Percentiles rank a stretch among this genome's conserved stretches.
phyloP scores from a whole-genome alignment of 371 early-diverging fungal species.

The Actinomucor elegans region DNA sequence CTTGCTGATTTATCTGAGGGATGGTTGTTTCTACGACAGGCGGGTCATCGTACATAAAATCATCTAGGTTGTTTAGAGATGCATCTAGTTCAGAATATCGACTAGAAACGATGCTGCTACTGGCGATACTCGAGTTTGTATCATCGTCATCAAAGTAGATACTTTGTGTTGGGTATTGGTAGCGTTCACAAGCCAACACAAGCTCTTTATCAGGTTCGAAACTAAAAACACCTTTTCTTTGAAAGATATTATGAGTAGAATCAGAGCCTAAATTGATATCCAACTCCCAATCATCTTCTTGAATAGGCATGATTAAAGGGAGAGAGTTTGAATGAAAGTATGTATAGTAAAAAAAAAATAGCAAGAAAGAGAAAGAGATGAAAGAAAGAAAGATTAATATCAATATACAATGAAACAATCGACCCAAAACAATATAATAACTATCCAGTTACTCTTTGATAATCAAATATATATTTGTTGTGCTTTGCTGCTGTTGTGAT shows the following conservation, averaged over 20 bases:
- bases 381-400: background rate
- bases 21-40: background rate
- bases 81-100: conserved; percentile 1
- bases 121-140: conserved; percentile 25
- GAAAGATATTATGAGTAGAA: conserved; percentile 4
- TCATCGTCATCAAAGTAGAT: conserved; percentile 23
- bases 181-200: conserved; percentile 26
- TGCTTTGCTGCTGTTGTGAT: too few relatives aligned
- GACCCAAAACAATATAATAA: background rate
- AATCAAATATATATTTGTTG: too few relatives aligned
- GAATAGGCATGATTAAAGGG: background rate
- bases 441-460: background rate
- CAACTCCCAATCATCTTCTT: conserved; percentile 25
- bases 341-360: background rate
- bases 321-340: background rate
- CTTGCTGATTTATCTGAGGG: background rate
- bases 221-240: conserved; percentile 8
- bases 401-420: conserved; percentile 3
- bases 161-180: background rate
- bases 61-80: conserved; percentile 19
- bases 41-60: conserved; percentile 27
- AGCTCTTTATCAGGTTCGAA: conserved; percentile 30
- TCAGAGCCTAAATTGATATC: conserved; percentile 12
- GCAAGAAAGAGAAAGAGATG: background rate
- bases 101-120: conserved; percentile 7